phyloP scores from a whole-genome alignment of 345 rosid genomes.

The Cochlearia excelsa region DNA sequence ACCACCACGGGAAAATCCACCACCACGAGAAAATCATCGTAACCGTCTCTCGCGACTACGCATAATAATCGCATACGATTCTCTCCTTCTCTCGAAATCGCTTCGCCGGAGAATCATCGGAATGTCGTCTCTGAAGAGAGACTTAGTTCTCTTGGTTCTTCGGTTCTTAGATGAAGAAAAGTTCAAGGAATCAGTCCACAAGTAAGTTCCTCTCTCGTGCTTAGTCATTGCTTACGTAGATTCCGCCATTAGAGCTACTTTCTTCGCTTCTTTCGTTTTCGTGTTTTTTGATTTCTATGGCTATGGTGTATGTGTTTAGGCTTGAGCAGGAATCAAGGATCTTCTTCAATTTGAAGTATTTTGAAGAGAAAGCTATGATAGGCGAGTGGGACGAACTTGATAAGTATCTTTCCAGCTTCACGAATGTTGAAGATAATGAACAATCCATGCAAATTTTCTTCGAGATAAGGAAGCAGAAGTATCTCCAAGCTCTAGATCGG shows the following conservation, averaged over 20 bases:
- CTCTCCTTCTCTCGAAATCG: too few relatives aligned
- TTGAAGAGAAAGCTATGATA: conserved; percentile 78
- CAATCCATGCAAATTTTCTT: conserved; percentile 56
- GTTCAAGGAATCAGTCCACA: conserved; percentile 52
- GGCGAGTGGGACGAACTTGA: conserved; percentile 99
- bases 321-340: conserved; percentile 89
- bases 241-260: too few relatives aligned
- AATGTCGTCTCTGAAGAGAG: conserved; percentile 70
- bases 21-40: too few relatives aligned
- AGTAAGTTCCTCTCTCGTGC: conserved; percentile 33
- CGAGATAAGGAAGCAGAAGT: conserved; percentile 60
- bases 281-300: background rate
- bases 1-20: too few relatives aligned
- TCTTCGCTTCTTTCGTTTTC: background rate
- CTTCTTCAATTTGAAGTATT: conserved; percentile 79
- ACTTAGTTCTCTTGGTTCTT: conserved; percentile 56
- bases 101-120: background rate
- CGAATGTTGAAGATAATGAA: conserved; percentile 89
- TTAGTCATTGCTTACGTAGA: too few relatives aligned
- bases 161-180: conserved; percentile 61
- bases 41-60: too few relatives aligned
- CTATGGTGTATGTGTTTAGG: conserved; percentile 35
- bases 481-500: conserved; percentile 62
- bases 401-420: conserved; percentile 77
- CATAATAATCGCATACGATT: too few relatives aligned